These are phyloP conservation scores for Stagonosporopsis vannaccii DNA, from an alignment of 2,329 filamentous ascomycete genomes.

Conservation along the genomic window DNA sequence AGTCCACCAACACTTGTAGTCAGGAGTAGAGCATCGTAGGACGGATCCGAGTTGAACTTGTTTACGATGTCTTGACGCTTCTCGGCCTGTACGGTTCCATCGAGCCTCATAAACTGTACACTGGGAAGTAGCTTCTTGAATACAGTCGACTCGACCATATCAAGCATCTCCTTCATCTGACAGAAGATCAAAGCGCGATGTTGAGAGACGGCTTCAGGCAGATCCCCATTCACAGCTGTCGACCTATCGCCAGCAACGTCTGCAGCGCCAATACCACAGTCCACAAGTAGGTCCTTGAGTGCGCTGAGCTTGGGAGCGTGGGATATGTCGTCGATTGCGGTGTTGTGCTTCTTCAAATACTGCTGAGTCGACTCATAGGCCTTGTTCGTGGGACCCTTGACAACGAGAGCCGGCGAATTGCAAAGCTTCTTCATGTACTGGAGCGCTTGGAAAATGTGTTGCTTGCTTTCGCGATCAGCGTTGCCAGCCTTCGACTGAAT, in stretches of 20 bases:
- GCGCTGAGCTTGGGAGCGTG: constrained; percentile 95
- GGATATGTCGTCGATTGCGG: constrained; percentile 79
- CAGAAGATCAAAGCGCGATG: constrained; percentile 97
- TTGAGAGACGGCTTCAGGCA: constrained; percentile 85
- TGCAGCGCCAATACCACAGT: constrained; percentile 88
- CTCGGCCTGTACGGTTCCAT: constrained; percentile 89
- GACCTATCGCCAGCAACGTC: constrained; percentile 54
- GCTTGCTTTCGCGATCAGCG: constrained; percentile 86
- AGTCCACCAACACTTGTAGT: constrained; percentile 96
- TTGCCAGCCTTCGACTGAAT: constrained; percentile 83
- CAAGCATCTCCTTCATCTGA: constrained; percentile 99
- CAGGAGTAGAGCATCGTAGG: constrained; percentile 90
- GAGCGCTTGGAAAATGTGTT: constrained; percentile 98
- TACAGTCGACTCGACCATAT: constrained; percentile 96
- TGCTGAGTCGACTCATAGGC: constrained; percentile 88
- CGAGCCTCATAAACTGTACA: constrained; percentile 91
- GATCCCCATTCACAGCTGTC: constrained; percentile 59
- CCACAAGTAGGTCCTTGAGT: constrained; percentile 90
- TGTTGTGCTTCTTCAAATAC: constrained; percentile 78
- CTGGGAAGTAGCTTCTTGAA: constrained; percentile 89
- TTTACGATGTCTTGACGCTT: constrained; percentile 98
- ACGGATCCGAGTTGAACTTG: constrained; percentile 97
- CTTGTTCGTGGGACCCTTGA: constrained; percentile 85
- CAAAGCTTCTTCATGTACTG: constrained; percentile 99
- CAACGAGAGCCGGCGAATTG: constrained; percentile 94